Conservation (phyloP, 2,329 filamentous ascomycete species). For the Fusarium sp. region DNA sequence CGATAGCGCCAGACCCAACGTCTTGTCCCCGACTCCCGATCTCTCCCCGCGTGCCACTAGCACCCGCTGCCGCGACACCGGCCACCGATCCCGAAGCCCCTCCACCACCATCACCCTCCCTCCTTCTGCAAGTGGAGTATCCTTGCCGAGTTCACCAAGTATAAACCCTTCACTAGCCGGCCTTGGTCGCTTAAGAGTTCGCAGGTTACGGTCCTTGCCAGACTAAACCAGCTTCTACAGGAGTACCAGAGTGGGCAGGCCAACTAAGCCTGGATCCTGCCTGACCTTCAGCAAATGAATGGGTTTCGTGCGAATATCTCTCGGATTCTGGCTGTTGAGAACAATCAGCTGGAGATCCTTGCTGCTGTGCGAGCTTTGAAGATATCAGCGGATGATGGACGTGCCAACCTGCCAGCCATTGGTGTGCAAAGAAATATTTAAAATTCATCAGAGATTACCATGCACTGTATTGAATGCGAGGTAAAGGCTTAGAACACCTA, state of each 20-base stretch:
- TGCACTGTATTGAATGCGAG: not conserved
- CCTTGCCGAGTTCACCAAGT: not conserved
- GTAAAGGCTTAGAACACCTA: not conserved
- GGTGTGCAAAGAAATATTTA: no score
- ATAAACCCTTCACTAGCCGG: not conserved
- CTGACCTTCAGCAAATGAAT: not conserved
- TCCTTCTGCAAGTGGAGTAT: accelerated
- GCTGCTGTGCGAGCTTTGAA: not conserved
- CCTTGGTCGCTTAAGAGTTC: not conserved
- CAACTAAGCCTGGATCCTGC: not conserved
- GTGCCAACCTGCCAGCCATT: no score
- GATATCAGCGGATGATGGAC: not conserved
- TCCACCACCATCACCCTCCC: not conserved
- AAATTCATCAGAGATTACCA: accelerated
- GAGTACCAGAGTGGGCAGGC: not conserved
- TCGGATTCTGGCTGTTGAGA: not conserved
- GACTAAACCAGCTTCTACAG: not conserved
- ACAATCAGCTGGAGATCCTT: not conserved
- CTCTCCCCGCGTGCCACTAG: not conserved
- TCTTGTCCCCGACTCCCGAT: not conserved
- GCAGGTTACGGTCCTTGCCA: not conserved
- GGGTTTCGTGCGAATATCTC: not conserved
- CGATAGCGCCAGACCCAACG: not conserved
- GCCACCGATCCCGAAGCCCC: not conserved
- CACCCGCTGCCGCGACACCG: no score